Evolutionary conservation across 2,329 filamentous ascomycete species (phyloP), one percentile per base, ranked within the genome.

Genomic region (Alternaria gaisen): DNA sequence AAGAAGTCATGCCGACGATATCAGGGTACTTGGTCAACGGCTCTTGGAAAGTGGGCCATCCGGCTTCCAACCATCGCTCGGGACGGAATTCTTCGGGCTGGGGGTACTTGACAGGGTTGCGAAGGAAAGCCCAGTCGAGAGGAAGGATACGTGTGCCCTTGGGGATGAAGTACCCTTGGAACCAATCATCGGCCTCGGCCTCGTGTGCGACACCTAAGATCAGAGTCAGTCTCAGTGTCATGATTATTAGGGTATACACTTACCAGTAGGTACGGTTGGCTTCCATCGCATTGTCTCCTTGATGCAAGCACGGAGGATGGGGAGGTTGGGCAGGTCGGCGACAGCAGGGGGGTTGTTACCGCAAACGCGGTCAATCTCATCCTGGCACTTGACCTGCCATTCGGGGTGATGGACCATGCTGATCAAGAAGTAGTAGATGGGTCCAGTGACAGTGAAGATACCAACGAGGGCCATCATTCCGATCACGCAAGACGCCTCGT

Each of bases 31-130:
- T 83, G 2, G 84, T 84, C n/a, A 90, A 82, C 0, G 88, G 88
- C 69, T 86, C 87, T 69, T 89, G 85, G 78, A 85, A 90, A 0
- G 88, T 88, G 0, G 88, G 88, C 83, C 85, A 90, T 20, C 79
- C 80, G n/a, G 85, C 77, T 65, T 88, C 84, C 11, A 91, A 82
- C 80, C 86, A 91, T 40, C 88, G 83, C 66, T 89, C 87, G 0
- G 88, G 88, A 28, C 82, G 84, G 77, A 84, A 90, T 65, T 78
- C 83, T 48, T 90, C 87, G n/a, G 87, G 85, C 68, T 90, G 85
- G 1, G 87, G 87, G 69, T 90, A 91, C 56, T 83, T 85, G 36
- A 77, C 77, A 1, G 84, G 81, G 63, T 89, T 86, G 36, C 75
- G 75, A 26, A 77, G 72, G 65, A 79, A 77, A 3, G 74, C 75